Evolutionary conservation across 768 basidiomycete species (phyloP).

Genomic region (Amanita jacksonii): DNA sequence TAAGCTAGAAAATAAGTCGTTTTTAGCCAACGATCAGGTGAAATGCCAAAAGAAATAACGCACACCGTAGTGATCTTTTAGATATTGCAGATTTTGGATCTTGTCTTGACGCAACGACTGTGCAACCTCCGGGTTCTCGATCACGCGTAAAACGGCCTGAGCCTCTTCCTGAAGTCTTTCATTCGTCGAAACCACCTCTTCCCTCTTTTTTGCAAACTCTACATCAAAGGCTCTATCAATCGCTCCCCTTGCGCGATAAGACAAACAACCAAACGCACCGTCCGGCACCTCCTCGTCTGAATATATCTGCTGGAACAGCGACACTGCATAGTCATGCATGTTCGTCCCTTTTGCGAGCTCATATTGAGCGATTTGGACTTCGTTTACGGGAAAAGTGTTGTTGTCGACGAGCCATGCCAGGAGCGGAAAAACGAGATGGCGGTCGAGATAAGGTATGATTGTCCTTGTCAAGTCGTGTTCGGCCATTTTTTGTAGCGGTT

Average conservation of each 20-base stretch:
- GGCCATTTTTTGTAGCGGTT: constrained; percentile 62
- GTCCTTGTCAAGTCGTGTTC: constrained; percentile 88
- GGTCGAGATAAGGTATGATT: constrained; percentile 86
- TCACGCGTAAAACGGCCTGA: constrained; percentile 88
- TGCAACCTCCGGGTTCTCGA: constrained; percentile 94
- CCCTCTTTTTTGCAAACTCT: constrained; percentile 84
- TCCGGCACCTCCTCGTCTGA: constrained; percentile 60
- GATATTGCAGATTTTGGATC: constrained; percentile 89
- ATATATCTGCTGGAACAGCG: constrained; percentile 69
- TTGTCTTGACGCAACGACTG: constrained; percentile 93
- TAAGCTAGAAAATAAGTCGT: constrained; percentile 48
- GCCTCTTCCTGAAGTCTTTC: constrained; percentile 85
- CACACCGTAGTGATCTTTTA: constrained; percentile 89
- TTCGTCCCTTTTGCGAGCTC: constrained; percentile 96
- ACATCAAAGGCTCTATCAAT: constrained; percentile 6
- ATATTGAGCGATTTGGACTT: constrained; percentile 89
- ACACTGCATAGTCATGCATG: constrained; percentile 92
- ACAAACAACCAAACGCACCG: constrained; percentile 40
- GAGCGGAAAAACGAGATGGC: constrained; percentile 89
- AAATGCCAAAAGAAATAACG: constrained; percentile 19
- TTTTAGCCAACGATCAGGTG: not conserved
- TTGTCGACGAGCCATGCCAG: constrained; percentile 79
- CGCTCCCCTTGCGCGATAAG: not conserved
- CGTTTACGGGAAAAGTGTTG: constrained; percentile 64
- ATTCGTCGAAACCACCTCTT: constrained; percentile 74